These are phyloP conservation scores for Nemania sp. DNA, from an alignment of 2,329 filamentous ascomycete species.

Conservation along the genomic window DNA sequence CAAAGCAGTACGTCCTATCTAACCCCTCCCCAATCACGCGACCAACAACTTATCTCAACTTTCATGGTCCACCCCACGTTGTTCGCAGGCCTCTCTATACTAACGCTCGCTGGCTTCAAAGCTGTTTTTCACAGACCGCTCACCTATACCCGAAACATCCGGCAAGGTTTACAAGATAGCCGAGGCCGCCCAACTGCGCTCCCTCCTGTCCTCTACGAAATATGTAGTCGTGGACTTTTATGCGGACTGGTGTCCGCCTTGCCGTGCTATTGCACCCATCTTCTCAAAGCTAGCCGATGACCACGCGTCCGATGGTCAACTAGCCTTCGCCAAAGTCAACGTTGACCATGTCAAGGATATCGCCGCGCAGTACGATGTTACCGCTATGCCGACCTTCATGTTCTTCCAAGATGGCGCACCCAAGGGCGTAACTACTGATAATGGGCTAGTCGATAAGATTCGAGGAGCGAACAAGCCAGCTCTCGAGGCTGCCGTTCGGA, in stretches of 20 bases:
- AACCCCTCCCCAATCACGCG: not conserved
- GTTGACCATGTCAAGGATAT: constrained; percentile 64
- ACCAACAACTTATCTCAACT: not conserved
- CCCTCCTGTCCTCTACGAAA: constrained; percentile 55
- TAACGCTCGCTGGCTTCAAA: constrained; percentile 13
- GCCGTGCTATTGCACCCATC: constrained; percentile 61
- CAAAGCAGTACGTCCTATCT: constrained; percentile 9
- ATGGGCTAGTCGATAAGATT: constrained; percentile 21
- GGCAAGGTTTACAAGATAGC: constrained; percentile 54
- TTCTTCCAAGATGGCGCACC: constrained; percentile 63
- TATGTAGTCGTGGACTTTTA: constrained; percentile 63
- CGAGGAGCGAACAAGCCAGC: constrained; percentile 30
- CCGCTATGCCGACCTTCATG: constrained; percentile 67
- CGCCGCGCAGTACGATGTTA: constrained; percentile 61
- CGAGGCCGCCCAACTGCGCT: constrained; percentile 45
- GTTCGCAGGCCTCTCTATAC: not conserved
- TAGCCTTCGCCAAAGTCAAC: constrained; percentile 68
- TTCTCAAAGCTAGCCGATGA: constrained; percentile 60
- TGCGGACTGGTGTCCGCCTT: constrained; percentile 65
- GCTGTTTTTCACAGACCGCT: constrained; percentile 43
- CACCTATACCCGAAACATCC: constrained; percentile 57
- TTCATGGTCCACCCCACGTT: too few species aligned
- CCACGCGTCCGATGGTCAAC: constrained; percentile 53
- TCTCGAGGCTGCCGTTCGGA: constrained; percentile 25
- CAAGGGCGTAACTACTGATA: constrained; percentile 9